A percentile compares a stretch with the other conserved stretches of the same genome.
phyloP scores from a whole-genome alignment of 2,329 filamentous ascomycete genomes.

The Coniochaeta sp. region DNA sequence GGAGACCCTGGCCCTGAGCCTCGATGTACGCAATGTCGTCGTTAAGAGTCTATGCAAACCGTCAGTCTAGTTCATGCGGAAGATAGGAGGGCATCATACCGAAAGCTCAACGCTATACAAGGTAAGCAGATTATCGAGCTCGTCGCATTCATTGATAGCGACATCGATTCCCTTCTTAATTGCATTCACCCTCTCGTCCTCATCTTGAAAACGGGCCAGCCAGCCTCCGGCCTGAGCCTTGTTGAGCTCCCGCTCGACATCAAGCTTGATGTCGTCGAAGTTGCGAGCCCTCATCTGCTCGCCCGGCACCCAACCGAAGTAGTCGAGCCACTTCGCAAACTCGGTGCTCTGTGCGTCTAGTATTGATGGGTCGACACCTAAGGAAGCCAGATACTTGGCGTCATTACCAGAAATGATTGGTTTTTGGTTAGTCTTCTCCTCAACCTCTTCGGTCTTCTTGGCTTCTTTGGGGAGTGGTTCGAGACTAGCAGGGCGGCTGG shows the following conservation, averaged over 20 bases:
- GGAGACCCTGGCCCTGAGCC: constrained; percentile 90
- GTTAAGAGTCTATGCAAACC: constrained; percentile 64
- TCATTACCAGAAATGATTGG: constrained; percentile 66
- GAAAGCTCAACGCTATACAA: constrained; percentile 91
- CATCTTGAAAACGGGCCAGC: constrained; percentile 75
- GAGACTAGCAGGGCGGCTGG: constrained; percentile 30
- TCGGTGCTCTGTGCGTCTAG: constrained; percentile 70
- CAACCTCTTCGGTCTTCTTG: constrained; percentile 19
- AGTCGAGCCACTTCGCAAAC: constrained; percentile 74
- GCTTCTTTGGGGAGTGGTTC: constrained; percentile 29
- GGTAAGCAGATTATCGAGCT: constrained; percentile 88
- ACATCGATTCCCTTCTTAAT: constrained; percentile 81
- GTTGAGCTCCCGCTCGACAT: constrained; percentile 80
- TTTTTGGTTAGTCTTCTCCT: constrained; percentile 40
- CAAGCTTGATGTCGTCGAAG: constrained; percentile 72
- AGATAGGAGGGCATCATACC: constrained; percentile 43
- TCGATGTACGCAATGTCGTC: constrained; percentile 97
- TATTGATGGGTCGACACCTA: constrained; percentile 72
- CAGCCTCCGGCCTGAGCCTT: constrained; percentile 89
- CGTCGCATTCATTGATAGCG: constrained; percentile 91
- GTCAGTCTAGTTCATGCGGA: constrained; percentile 13
- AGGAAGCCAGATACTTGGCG: constrained; percentile 65
- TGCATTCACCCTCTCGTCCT: constrained; percentile 81
- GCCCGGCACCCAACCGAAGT: constrained; percentile 80
- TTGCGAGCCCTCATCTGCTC: constrained; percentile 66